These are phyloP conservation scores for Heimioporus sp. DNA, from an alignment of 768 basidiomycete genomes.

Conservation along the genomic window DNA sequence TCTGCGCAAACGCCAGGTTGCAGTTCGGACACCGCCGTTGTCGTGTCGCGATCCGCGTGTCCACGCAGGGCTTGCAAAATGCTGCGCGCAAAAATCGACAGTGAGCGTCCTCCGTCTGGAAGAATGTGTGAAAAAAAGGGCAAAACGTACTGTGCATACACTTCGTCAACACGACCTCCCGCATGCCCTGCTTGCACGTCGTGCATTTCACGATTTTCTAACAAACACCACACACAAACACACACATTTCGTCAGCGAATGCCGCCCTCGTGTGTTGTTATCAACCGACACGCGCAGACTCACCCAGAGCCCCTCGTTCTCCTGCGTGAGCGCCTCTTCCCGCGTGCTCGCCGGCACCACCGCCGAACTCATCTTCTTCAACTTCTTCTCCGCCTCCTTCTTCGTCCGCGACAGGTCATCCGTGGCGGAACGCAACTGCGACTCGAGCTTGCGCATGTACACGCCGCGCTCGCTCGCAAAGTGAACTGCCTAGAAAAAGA, in stretches of 20 bases:
- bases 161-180: conserved; percentile 78
- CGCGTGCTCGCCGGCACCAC: conserved; percentile 29
- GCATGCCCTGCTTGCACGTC: conserved; percentile 77
- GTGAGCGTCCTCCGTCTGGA: too few relatives aligned
- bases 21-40: conserved; percentile 96
- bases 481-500: conserved; percentile 23
- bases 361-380: conserved; percentile 40
- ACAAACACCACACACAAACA: too few relatives aligned
- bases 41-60: conserved; percentile 82
- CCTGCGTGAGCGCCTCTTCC: conserved; percentile 40
- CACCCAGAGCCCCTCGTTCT: conserved; percentile 62
- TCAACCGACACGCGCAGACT: too few relatives aligned
- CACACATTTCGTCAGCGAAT: too few relatives aligned
- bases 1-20: conserved; percentile 73
- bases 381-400: conserved; percentile 53
- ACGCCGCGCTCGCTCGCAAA: conserved; percentile 32
- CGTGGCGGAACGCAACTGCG: conserved; percentile 28
- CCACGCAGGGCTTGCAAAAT: conserved; percentile 83
- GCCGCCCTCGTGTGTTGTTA: too few relatives aligned
- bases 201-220: conserved; percentile 82
- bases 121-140: too few relatives aligned
- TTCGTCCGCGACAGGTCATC: conserved; percentile 48
- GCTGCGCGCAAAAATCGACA: conserved; percentile 41
- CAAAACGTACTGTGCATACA: conserved; percentile 91
- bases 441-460: conserved; percentile 22